Conservation (phyloP, 805 yeast species). For the Torulaspora maleeae region DNA sequence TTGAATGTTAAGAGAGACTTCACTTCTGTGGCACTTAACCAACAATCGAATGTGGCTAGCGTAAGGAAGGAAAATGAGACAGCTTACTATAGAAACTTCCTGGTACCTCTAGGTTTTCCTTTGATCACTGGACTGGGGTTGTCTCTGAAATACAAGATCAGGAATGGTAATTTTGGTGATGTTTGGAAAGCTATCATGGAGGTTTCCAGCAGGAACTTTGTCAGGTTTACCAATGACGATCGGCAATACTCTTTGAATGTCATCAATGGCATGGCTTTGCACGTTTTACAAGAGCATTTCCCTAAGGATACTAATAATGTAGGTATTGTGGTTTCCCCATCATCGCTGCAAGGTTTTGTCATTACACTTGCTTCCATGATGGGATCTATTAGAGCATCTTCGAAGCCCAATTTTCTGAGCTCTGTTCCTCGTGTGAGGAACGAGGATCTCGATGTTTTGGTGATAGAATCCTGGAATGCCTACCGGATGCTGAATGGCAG, state of each 20-base stretch:
- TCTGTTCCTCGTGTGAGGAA: constrained; percentile 29
- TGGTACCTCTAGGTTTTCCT: constrained; percentile 67
- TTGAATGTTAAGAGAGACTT: constrained; percentile 46
- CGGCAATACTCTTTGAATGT: constrained; percentile 12
- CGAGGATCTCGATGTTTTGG: constrained; percentile 31
- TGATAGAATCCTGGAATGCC: constrained; percentile 31
- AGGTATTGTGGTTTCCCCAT: constrained; percentile 31
- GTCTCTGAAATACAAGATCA: constrained; percentile 54
- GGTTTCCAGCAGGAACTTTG: constrained; percentile 17
- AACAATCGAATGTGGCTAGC: constrained; percentile 62
- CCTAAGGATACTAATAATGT: constrained; percentile 18
- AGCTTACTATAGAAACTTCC: constrained; percentile 69
- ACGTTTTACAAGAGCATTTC: constrained; percentile 10
- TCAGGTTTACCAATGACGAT: constrained; percentile 28
- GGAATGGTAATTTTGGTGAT: constrained; percentile 75
- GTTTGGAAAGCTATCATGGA: constrained; percentile 56
- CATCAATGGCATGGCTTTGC: constrained; percentile 27
- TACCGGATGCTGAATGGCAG: constrained; percentile 23
- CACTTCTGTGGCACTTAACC: constrained; percentile 49
- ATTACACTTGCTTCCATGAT: constrained; percentile 44
- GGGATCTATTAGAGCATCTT: constrained; percentile 33
- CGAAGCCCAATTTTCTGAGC: constrained; percentile 41
- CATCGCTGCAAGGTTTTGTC: constrained; percentile 37
- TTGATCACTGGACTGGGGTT: constrained; percentile 66
- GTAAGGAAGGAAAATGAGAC: constrained; percentile 66